A percentile compares a stretch with the other conserved stretches of the same genome.
Evolutionary conservation across 2,329 filamentous ascomycete species (phyloP).

Genomic region (Cryphonectria carpinicola): DNA sequence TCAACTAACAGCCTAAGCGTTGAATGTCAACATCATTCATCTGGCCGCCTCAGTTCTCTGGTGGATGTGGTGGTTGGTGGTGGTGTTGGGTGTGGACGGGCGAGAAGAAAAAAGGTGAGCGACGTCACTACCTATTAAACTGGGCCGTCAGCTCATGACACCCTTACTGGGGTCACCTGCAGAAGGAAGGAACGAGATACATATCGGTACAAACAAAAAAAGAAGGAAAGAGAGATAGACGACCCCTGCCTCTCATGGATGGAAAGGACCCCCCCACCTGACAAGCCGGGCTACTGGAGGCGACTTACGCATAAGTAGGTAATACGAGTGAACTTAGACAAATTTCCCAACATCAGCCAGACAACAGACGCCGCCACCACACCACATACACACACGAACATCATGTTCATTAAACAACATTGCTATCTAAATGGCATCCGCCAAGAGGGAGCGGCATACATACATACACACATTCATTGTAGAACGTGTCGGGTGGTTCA

Average conservation of each 20-base stretch:
- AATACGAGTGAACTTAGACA: neutral
- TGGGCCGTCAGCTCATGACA: conserved; percentile 8
- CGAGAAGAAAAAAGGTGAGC: neutral
- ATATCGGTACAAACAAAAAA: conserved; percentile 1
- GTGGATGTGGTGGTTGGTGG: neutral
- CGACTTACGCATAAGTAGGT: neutral
- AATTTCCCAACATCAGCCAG: neutral
- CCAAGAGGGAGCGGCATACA: neutral
- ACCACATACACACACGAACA: neutral
- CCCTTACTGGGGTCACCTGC: conserved; percentile 3
- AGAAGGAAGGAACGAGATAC: conserved; percentile 8
- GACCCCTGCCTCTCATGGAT: neutral
- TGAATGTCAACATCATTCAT: conserved; percentile 16
- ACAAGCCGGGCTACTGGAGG: neutral
- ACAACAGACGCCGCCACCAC: neutral
- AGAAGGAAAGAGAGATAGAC: neutral
- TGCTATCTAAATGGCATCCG: neutral
- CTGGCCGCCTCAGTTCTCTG: neutral
- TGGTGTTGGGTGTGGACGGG: neutral
- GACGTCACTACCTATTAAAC: conserved; percentile 11
- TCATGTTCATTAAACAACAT: neutral
- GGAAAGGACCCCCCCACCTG: neutral
- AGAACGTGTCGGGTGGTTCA: neutral
- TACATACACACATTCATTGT: neutral
- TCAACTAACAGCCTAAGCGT: neutral